These are phyloP conservation scores for Hypsizygus ulmarius DNA, from an alignment of 1,284 basidiomycete genomes.

Conservation along the genomic window DNA sequence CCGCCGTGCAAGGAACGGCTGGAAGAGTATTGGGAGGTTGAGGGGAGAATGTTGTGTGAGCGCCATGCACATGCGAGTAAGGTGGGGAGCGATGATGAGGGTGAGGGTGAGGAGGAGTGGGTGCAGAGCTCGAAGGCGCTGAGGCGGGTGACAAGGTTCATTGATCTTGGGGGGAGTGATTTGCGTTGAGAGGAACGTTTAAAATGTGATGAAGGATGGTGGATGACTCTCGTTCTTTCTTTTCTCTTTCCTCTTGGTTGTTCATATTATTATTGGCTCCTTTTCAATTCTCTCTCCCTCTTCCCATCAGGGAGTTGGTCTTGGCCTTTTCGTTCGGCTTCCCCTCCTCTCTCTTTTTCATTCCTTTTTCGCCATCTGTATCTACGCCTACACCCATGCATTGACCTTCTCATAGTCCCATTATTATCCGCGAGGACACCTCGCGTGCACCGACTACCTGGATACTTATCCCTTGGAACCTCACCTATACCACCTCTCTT, in stretches of 20 bases:
- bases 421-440: no score
- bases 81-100: conserved; percentile 30
- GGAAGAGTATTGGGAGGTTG: conserved; percentile 84
- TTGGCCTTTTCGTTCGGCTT: background rate
- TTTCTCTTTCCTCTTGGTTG: background rate
- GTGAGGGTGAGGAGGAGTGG: conserved; percentile 31
- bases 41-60: conserved; percentile 80
- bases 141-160: conserved; percentile 66
- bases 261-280: background rate
- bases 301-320: background rate
- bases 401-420: background rate
- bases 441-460: no score
- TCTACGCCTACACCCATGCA: conserved; percentile 6
- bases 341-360: background rate
- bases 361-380: conserved; percentile 4
- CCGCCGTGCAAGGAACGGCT: conserved; percentile 56
- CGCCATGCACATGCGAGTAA: conserved; percentile 51
- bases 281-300: background rate
- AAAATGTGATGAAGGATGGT: background rate
- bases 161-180: conserved; percentile 41
- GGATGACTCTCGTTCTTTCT: background rate
- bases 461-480: background rate
- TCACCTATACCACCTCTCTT: conserved; percentile 2
- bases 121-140: conserved; percentile 45
- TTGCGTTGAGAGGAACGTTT: conserved; percentile 6